These are phyloP conservation scores for Phaeosphaeria sp. DNA, from an alignment of 2,329 filamentous ascomycete species.

Conservation along the genomic window DNA sequence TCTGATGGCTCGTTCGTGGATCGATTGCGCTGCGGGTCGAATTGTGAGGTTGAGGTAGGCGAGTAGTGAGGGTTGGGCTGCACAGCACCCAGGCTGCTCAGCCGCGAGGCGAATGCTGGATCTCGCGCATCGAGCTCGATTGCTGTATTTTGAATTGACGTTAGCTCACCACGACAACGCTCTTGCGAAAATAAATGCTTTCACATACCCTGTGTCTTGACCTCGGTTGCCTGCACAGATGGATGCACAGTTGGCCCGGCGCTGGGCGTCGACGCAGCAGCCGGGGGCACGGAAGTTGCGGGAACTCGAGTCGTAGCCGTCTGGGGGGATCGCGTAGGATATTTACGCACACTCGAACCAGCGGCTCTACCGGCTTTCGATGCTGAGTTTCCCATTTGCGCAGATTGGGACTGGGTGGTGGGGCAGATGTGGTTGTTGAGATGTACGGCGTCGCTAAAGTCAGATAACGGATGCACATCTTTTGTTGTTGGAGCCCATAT, in stretches of 20 bases:
- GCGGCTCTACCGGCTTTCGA: slow-evolving; percentile 63
- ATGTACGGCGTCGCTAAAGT: slow-evolving; percentile 29
- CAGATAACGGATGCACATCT: slow-evolving; percentile 17
- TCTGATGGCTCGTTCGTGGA: slow-evolving; percentile 33
- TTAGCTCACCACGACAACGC: background rate
- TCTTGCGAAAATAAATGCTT: background rate
- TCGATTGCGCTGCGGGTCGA: slow-evolving; percentile 40
- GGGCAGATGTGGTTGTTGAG: slow-evolving; percentile 28
- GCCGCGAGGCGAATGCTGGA: slow-evolving; percentile 77
- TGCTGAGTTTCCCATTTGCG: slow-evolving; percentile 62
- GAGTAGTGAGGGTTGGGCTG: slow-evolving; percentile 64
- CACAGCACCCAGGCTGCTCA: slow-evolving; percentile 69
- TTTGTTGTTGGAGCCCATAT: slow-evolving; percentile 3
- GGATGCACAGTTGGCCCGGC: slow-evolving; percentile 52
- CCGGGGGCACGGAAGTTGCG: slow-evolving; percentile 36
- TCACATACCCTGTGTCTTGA: slow-evolving; percentile 48
- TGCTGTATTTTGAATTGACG: slow-evolving; percentile 47
- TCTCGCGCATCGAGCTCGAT: slow-evolving; percentile 68
- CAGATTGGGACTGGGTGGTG: slow-evolving; percentile 11
- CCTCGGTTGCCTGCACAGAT: slow-evolving; percentile 45
- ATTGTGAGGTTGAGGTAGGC: slow-evolving; percentile 58
- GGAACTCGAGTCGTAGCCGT: slow-evolving; percentile 37
- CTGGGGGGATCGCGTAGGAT: slow-evolving; percentile 58
- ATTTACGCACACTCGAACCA: slow-evolving; percentile 60
- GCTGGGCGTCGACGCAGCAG: slow-evolving; percentile 34